Conservation (phyloP, 768 basidiomycete genomes). For the Leccinum imitatum region DNA sequence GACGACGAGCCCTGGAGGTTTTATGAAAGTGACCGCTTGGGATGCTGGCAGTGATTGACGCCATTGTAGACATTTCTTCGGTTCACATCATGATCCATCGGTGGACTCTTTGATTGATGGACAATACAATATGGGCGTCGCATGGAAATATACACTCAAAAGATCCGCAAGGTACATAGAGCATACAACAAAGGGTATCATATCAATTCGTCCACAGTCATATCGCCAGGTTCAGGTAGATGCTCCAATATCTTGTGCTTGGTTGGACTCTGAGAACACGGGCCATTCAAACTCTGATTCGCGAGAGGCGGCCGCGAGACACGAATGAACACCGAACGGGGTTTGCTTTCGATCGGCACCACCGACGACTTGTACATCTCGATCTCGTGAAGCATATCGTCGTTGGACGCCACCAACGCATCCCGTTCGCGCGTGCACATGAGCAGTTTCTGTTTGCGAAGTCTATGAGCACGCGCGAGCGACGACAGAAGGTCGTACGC, state of each 20-base stretch:
- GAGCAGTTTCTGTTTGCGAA: constrained; percentile 45
- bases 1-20: no score
- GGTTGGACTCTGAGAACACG: constrained; percentile 12
- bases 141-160: background rate
- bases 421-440: constrained; percentile 50
- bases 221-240: constrained; percentile 43
- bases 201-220: constrained; percentile 51
- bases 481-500: constrained; percentile 25
- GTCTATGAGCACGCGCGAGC: background rate
- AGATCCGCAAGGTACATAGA: constrained; percentile 12
- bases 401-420: constrained; percentile 40
- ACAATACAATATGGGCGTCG: background rate
- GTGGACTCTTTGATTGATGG: background rate
- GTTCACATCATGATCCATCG: background rate
- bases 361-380: constrained; percentile 60
- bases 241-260: constrained; percentile 30
- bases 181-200: constrained; percentile 16
- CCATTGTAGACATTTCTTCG: background rate
- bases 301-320: constrained; percentile 49
- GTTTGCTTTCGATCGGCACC: constrained; percentile 49
- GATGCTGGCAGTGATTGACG: background rate
- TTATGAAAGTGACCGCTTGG: no score
- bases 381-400: constrained; percentile 52
- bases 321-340: constrained; percentile 48
- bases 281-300: constrained; percentile 40